A percentile compares a stretch with the other conserved stretches of the same genome.
Evolutionary conservation across 1,284 basidiomycete genomes (phyloP).

Genomic region (Microbotryomycetes sp.): DNA sequence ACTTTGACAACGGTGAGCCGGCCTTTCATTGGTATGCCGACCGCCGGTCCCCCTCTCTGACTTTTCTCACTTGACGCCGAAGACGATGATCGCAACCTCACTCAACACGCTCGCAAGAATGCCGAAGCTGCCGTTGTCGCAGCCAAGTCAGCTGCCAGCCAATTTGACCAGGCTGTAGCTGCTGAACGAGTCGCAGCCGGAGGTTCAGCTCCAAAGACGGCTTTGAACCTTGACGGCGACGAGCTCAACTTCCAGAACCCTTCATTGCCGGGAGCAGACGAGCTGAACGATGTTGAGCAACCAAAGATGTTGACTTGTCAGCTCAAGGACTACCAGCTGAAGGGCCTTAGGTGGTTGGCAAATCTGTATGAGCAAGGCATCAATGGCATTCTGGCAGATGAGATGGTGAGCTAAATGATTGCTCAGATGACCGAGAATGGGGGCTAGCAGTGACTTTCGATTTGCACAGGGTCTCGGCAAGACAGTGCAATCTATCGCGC

Average conservation of each 20-base stretch:
- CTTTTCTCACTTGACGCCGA: conserved; percentile 15
- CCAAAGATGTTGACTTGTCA: conserved; percentile 96
- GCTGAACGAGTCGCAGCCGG: conserved; percentile 52
- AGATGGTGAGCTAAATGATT: conserved; percentile 61
- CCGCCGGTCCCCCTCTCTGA: neutral
- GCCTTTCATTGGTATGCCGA: neutral
- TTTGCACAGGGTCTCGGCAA: conserved; percentile 45
- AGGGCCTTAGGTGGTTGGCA: conserved; percentile 96
- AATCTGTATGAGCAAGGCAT: conserved; percentile 99
- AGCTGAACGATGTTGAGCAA: conserved; percentile 82
- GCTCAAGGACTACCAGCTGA: conserved; percentile 97
- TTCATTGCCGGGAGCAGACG: conserved; percentile 76
- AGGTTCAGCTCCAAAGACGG: conserved; percentile 17
- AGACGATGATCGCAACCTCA: conserved; percentile 88
- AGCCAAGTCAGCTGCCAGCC: conserved; percentile 70
- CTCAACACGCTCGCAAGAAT: conserved; percentile 78
- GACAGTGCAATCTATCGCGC: conserved; percentile 98
- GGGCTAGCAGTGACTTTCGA: no score
- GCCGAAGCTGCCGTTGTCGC: conserved; percentile 82
- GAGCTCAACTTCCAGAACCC: conserved; percentile 99
- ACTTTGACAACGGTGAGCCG: conserved; percentile 82
- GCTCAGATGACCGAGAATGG: no score
- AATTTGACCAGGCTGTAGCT: conserved; percentile 77
- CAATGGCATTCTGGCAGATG: conserved; percentile 95
- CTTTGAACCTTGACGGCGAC: conserved; percentile 73